Base-by-base conservation (phyloP, 139 green algal genomes). In the Chlorella sp. region DNA sequence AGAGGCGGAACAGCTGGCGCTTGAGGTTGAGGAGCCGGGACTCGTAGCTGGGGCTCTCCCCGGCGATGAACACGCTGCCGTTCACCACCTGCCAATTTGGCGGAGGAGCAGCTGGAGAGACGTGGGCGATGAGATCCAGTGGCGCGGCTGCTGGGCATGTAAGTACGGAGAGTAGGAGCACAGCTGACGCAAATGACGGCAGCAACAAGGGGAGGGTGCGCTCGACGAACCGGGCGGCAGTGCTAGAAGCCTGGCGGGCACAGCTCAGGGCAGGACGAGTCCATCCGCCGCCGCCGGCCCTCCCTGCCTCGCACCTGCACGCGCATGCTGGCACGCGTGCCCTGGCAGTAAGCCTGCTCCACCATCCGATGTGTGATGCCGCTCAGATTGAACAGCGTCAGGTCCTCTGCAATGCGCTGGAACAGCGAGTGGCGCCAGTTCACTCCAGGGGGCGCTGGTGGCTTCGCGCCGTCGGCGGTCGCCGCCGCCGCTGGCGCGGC, bases 311-410 rank as follows among this genome's bases (percentile, higher is more conserved):
- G 4, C 28, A 63, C 78, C 78, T 83, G 78, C 26, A 83, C 12
- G 0, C 78, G 26, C 36, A 83, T 63, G 62, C 62, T 74, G 34
- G 15, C 62, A 0, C 62, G 26, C 13, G 26, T 83, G 16, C 38
- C 62, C 38, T 73, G 78, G 62, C 78, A 83, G 28, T 83, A 83
- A 0, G 78, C 78, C n/a, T 83, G 78, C 62, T 83, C 78, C 4
- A 83, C 62, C 23, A 60, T 23, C 34, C 28, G 56, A 34, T 38
- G 75, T 0, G 34, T 56, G 56, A 82, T 75, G 75, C 56, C 34
- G 47, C 47, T 63, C 5, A 30, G 47, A 16, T 71, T 55, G 55
- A 71, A 82, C 11, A 12, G 32, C 23, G 21, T 13, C n/a, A 82
- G 34, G 20, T 82, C 75, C 13, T n/a, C 23, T 1, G 55, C 6